Base-by-base conservation (phyloP, 1,139 yeast genomes). In the Scheffersomyces insectosa region DNA sequence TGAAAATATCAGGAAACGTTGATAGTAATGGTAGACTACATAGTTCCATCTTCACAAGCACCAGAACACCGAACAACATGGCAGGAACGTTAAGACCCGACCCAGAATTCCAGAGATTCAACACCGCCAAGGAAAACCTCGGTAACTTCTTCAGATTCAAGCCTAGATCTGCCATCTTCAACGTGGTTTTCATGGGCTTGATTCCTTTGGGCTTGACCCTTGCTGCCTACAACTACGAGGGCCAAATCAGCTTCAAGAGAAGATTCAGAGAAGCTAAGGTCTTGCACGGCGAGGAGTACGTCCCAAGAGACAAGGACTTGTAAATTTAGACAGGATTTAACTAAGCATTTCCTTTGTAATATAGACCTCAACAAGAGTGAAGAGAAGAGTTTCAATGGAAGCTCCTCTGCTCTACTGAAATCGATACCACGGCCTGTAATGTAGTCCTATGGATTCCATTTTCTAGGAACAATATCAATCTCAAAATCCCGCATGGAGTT, bases 51-150 rank as follows among this genome's bases (percentile, higher is more conserved):
- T 6, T 20, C 6, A 20, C 25, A 20, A 7, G 3, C 25, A 20
- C 8, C 8, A 20, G 25, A 20, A 20, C 25, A 20, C 6, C 25
- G 8, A 2, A 20, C 27, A 43, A 36, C 28, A 74, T 74, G 79
- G 79, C 79, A 41, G 71, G 64, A 45, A 74, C 79, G 39, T 68
- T 74, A 52, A 67, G 57, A 56, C 77, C 76, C 54, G 79, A 74
- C 53, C 68, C 67, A 42, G 75, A 65, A 44, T 65, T 72, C 41
- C 72, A 70, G 56, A 65, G 66, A 52, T 74, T 72, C 65, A 73
- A 74, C 54, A 51, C 59, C 28, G 77, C 77, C 42, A 72, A 67
- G 52, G 78, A 74, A 49, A 66, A 63, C 48, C 53, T 64, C 36
- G 78, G 78, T 32, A 68, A 66, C 54, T 68, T 65, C 60, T 74